Conservation (phyloP, 2,329 filamentous ascomycete genomes). For the Iodosphaeria phyllophila region DNA sequence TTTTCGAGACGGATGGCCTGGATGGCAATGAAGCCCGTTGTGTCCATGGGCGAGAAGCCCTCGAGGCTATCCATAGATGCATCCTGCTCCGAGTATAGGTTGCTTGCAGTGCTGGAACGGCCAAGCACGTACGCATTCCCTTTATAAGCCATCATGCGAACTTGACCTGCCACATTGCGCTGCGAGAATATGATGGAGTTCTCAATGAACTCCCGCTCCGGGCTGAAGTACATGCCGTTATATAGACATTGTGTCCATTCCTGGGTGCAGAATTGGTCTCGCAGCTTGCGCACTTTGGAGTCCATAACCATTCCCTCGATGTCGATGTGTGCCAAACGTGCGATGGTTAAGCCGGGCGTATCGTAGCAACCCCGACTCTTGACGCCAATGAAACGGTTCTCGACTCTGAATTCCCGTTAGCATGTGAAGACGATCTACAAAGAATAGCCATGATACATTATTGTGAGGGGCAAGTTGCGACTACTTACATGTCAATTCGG, state of each 20-base stretch:
- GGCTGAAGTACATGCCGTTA: conserved; percentile 33
- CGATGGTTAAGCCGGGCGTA: conserved; percentile 8
- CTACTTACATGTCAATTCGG: conserved; percentile 71
- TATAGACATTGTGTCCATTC: conserved; percentile 26
- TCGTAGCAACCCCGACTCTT: conserved; percentile 39
- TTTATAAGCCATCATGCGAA: conserved; percentile 20
- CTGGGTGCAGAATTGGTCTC: conserved; percentile 37
- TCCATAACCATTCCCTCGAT: conserved; percentile 39
- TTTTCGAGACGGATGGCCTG: conserved; percentile 48
- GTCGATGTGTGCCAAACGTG: conserved; percentile 22
- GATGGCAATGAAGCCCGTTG: conserved; percentile 42
- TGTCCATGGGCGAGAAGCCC: conserved; percentile 21
- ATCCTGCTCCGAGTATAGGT: conserved; percentile 31
- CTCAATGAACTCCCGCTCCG: conserved; percentile 32
- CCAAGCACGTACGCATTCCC: conserved; percentile 25
- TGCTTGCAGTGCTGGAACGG: conserved; percentile 23
- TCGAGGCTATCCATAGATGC: conserved; percentile 30
- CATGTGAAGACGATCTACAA: neutral
- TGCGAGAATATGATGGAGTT: conserved; percentile 41
- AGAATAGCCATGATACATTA: conserved; percentile 1
- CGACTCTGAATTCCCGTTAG: conserved; percentile 3
- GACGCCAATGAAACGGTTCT: conserved; percentile 31
- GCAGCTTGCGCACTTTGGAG: conserved; percentile 34
- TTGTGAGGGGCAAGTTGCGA: no score
- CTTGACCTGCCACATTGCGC: conserved; percentile 24